Conservation (phyloP, 2,329 filamentous ascomycete species). For the Colletotrichum tabaci region DNA sequence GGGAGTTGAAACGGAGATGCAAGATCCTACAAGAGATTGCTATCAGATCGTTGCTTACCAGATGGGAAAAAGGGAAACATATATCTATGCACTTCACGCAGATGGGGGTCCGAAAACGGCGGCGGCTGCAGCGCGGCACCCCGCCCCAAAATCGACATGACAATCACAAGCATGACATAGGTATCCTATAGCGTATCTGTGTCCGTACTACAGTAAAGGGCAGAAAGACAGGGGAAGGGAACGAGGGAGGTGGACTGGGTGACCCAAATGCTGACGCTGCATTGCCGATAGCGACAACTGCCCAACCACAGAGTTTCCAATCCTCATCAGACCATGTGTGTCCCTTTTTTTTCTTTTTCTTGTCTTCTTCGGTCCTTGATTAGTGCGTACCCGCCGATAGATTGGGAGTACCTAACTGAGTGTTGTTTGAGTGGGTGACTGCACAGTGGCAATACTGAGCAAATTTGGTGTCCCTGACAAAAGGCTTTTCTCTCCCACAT, state of each 20-base stretch:
- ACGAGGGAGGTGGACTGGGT: neutral
- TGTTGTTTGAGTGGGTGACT: neutral
- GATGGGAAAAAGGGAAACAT: neutral
- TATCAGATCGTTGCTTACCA: constrained; percentile 35
- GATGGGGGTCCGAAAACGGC: constrained; percentile 39
- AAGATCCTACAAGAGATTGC: constrained; percentile 16
- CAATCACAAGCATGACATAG: constrained; percentile 12
- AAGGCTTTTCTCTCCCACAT: constrained; percentile 12
- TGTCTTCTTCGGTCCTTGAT: neutral
- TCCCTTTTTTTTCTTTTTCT: no score
- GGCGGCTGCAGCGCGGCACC: neutral
- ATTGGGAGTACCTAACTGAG: neutral
- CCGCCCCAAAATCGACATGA: neutral
- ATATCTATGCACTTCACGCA: neutral
- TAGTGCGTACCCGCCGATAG: constrained; percentile 5
- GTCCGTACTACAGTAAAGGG: no score
- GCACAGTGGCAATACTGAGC: constrained; percentile 31
- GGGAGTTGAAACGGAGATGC: constrained; percentile 22
- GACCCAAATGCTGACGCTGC: constrained; percentile 26
- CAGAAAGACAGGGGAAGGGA: no score
- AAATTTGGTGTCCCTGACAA: constrained; percentile 32
- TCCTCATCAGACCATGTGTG: constrained; percentile 10
- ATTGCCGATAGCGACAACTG: constrained; percentile 18
- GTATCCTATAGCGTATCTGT: no score
- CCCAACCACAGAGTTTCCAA: constrained; percentile 27